A percentile compares a stretch with the other conserved stretches of the same genome.
phyloP scores from a whole-genome alignment of 2,329 filamentous ascomycete species.

The Phaeomoniella chlamydospora region DNA sequence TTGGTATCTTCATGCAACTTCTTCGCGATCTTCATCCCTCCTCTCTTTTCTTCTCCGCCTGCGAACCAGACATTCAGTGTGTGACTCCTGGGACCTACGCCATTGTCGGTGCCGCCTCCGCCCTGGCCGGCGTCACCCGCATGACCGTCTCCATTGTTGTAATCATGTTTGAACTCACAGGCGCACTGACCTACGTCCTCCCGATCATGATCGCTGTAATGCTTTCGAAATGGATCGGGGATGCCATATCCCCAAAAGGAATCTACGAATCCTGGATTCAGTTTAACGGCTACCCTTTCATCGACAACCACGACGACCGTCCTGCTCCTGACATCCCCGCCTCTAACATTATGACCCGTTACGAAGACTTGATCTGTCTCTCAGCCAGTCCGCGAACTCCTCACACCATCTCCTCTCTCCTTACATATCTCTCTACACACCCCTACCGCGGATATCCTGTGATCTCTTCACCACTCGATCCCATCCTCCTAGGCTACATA shows the following conservation, averaged over 20 bases:
- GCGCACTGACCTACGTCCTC: conserved; percentile 86
- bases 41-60: conserved; percentile 66
- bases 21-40: conserved; percentile 65
- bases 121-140: conserved; percentile 82
- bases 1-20: conserved; percentile 80
- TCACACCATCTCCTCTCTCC: conserved; percentile 69
- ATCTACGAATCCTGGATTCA: conserved; percentile 99
- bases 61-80: conserved; percentile 74
- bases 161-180: conserved; percentile 98
- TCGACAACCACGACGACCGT: conserved; percentile 76
- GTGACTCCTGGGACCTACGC: conserved; percentile 92
- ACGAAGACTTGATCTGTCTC: conserved; percentile 80
- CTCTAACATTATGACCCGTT: conserved; percentile 79
- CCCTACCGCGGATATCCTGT: conserved; percentile 86
- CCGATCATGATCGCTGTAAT: conserved; percentile 99
- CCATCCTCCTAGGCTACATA: conserved; percentile 81
- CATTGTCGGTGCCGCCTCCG: conserved; percentile 86
- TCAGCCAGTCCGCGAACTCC: conserved; percentile 62
- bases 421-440: conserved; percentile 55
- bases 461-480: conserved; percentile 56
- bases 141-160: conserved; percentile 98
- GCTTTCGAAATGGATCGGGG: conserved; percentile 95
- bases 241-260: conserved; percentile 79
- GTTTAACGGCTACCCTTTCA: conserved; percentile 86
- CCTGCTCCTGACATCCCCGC: conserved; percentile 71